phyloP scores from a whole-genome alignment of 768 basidiomycete species.

The Thelephora ganbajun region DNA sequence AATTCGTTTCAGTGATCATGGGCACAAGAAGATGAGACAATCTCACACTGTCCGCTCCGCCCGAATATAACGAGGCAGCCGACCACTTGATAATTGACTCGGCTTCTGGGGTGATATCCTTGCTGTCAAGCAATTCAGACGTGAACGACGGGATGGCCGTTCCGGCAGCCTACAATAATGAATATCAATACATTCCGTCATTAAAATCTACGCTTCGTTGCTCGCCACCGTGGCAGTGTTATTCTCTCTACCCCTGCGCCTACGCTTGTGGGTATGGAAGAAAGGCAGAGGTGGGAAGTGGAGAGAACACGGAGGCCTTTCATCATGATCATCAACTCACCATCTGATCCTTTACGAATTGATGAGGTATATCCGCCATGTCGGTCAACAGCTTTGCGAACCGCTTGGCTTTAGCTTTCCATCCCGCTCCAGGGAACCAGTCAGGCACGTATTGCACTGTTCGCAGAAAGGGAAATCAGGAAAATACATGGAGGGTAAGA shows the following conservation, averaged over 20 bases:
- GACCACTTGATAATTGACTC: slow-evolving; percentile 57
- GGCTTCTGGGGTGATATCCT: slow-evolving; percentile 35
- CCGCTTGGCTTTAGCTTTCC: slow-evolving; percentile 13
- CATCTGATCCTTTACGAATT: slow-evolving; percentile 18
- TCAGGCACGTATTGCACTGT: slow-evolving; percentile 22
- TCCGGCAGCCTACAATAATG: slow-evolving; percentile 34
- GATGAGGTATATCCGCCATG: slow-evolving; percentile 19
- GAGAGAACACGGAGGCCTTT: slow-evolving; percentile 1
- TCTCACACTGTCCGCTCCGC: slow-evolving; percentile 8
- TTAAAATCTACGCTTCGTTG: background rate
- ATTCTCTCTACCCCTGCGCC: background rate
- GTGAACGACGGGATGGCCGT: slow-evolving; percentile 43
- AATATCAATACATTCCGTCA: background rate
- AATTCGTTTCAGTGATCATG: background rate
- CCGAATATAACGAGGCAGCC: slow-evolving; percentile 14
- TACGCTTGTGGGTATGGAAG: background rate
- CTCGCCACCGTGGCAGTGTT: background rate
- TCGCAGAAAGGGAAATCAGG: background rate
- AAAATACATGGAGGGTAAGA: no score
- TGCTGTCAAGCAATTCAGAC: slow-evolving; percentile 40
- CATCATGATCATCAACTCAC: slow-evolving; percentile 12
- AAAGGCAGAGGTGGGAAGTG: background rate
- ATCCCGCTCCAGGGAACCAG: slow-evolving; percentile 28
- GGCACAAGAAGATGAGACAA: no score
- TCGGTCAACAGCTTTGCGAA: slow-evolving; percentile 10